Evolutionary conservation across 805 yeast genomes (phyloP).

Genomic region (Schizosaccharomyces osmophilus): DNA sequence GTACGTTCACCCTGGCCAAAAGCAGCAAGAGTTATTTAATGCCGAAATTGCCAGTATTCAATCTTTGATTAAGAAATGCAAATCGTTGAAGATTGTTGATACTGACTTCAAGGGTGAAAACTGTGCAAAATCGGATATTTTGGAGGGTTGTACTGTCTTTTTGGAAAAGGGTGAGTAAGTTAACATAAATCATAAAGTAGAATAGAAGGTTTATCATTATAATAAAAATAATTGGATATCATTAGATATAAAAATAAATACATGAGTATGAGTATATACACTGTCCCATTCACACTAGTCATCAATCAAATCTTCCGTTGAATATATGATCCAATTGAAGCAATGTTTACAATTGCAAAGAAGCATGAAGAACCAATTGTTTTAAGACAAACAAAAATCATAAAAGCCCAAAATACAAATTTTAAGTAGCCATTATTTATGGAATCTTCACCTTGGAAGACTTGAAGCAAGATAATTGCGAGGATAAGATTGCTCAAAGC

Average conservation of each 20-base stretch:
- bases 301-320: no score
- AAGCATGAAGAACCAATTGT: not conserved
- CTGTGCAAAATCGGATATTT: not conserved
- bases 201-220: not conserved
- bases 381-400: conserved; percentile 43
- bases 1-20: conserved; percentile 37
- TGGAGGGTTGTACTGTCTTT: not conserved
- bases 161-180: not conserved
- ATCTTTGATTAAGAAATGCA: conserved; percentile 44
- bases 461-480: conserved; percentile 31
- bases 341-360: not conserved
- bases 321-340: not conserved
- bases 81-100: not conserved
- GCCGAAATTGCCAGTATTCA: conserved; percentile 69
- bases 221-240: not conserved
- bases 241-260: not conserved
- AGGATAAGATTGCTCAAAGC: conserved; percentile 41
- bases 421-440: conserved; percentile 32
- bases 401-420: conserved; percentile 79
- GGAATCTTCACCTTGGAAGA: conserved; percentile 3
- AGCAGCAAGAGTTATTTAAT: conserved; percentile 26
- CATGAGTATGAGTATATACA: not conserved
- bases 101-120: not conserved
- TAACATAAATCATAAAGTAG: not conserved
- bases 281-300: not conserved